Base-by-base conservation (phyloP, 2,329 filamentous ascomycete species). In the Diaporthe batatas region DNA sequence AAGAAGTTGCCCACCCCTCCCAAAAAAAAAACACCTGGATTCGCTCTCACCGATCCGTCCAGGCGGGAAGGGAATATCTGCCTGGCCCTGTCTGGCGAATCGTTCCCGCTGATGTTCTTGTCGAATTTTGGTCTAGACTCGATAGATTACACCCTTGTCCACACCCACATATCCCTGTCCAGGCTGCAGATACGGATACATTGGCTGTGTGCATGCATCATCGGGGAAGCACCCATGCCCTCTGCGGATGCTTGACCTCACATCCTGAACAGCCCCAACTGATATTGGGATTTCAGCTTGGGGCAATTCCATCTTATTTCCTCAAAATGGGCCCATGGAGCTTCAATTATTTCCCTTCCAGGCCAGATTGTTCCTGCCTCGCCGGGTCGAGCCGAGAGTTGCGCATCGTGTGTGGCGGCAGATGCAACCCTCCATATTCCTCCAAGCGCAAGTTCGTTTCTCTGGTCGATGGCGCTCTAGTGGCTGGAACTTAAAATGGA, bases 111-210 rank as follows among this genome's bases (percentile, higher is more conserved):
- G 42, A 59, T 51, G 67, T 18, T 70, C 39, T 49, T 58, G 54
- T 59, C 54, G 14, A 70, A 29, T 59, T 51, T 18, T 36, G 54
- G 55, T 59, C 68, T 70, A 53, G 68, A 70, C 68, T 70, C 39
- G 68, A 57, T 42, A n/a, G 54, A 51, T 36, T 29, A 32, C 21
- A 36, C 44, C 68, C 68, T 51, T 51, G 68, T 70, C n/a, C 54
- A 58, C 62, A 65, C 51, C 54, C 51, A 58, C 54, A 49, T 1
- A 34, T 16, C 68, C 68, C 55, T 70, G 68, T 36, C 42, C 4
- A 14, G 42, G n/a, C 68, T 62, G 68, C 68, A 70, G 55, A 70
- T 70, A 70, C 68, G 55, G 55, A 70, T 51, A 62, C 55, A 51
- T 65, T 65, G 32, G 44, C 44, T 36, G 59, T 29, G 44, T 59